Base-by-base conservation (phyloP, 495 filamentous ascomycete genomes). In the Aspergillus leporis region DNA sequence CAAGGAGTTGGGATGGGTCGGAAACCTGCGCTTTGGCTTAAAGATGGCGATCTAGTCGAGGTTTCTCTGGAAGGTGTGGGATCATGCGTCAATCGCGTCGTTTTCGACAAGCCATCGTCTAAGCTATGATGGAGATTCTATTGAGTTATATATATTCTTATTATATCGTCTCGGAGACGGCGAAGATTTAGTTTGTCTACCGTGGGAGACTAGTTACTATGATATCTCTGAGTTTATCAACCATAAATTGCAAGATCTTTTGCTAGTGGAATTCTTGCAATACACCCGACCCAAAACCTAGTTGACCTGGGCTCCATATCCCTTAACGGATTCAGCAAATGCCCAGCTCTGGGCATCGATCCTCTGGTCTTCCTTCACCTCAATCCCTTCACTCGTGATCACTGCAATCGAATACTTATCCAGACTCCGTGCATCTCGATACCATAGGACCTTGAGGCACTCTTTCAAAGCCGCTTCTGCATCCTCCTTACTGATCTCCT, bases 381-480 rank as follows among this genome's bases (percentile, higher is more conserved):
- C 90, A 64, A 97, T 86, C 4, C 74, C 81, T 28, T 91, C 89
- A 73, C 89, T 85, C 45, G 91, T 93, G 51, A 98, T 82, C 28
- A 97, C 82, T 14, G 93, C 93, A 71, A 98, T 87, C 53, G 89
- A 91, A 74, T 97, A 98, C 70, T 86, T 81, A 74, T 97, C 91
- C 71, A 92, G 73, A 79, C 90, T 94, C 67, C 94, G 86, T 8
- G 94, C 94, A 79, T 98, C 94, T 61, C 94, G 83, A 79, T 98
- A 98, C 80, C 92, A 98, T 56, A 98, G 81, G 57, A 98, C 93
- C 82, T 98, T 98, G 89, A 98, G 91, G 72, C 91, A 95, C 74
- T 96, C 89, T 77, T 87, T 87, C 57, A 98, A 76, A 14, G 90
- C 82, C 25, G 84, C 79, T 50, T 97, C 80, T 43, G 94, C 94